A percentile compares a stretch with the other conserved stretches of the same genome.
phyloP scores from a whole-genome alignment of 495 filamentous ascomycete genomes.

The Hapsidospora chrysogenum region DNA sequence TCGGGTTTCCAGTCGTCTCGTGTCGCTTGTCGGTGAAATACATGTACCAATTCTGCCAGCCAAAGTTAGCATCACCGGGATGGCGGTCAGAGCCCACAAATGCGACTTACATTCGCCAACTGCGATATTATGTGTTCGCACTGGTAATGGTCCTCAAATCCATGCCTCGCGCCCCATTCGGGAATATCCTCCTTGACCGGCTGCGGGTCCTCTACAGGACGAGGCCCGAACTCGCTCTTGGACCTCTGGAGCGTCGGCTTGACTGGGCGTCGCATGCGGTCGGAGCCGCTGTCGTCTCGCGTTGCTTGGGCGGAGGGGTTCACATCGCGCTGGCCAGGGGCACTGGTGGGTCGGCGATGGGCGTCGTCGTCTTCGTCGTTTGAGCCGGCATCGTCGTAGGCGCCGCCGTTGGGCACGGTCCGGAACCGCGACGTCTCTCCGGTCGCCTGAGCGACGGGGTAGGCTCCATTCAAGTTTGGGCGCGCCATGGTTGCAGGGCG shows the following conservation, averaged over 20 bases:
- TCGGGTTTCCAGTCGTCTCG: slow-evolving; percentile 87
- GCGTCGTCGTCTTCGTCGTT: slow-evolving; percentile 1
- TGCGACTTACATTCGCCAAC: slow-evolving; percentile 37
- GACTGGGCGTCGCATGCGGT: slow-evolving; percentile 16
- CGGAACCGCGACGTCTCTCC: slow-evolving; percentile 2
- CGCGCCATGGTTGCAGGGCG: background rate
- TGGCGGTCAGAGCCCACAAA: slow-evolving; percentile 10
- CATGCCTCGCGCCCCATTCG: slow-evolving; percentile 42
- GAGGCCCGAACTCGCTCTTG: slow-evolving; percentile 43
- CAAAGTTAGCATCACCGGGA: slow-evolving; percentile 9
- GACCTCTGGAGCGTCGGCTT: slow-evolving; percentile 47
- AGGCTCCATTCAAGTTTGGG: no score
- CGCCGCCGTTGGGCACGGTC: background rate
- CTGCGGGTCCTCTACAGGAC: slow-evolving; percentile 28
- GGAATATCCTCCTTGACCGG: slow-evolving; percentile 19
- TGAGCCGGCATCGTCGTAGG: background rate
- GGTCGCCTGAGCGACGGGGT: no score
- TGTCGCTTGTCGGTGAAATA: slow-evolving; percentile 97
- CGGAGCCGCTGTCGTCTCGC: background rate
- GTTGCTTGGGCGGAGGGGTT: background rate
- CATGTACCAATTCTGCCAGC: slow-evolving; percentile 78
- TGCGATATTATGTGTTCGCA: slow-evolving; percentile 46
- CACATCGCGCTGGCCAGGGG: slow-evolving; percentile 5
- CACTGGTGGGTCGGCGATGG: slow-evolving; percentile 6
- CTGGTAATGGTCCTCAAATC: slow-evolving; percentile 53